Conservation (phyloP, 176 grass and related monocot species). For the Poa pratensis region DNA sequence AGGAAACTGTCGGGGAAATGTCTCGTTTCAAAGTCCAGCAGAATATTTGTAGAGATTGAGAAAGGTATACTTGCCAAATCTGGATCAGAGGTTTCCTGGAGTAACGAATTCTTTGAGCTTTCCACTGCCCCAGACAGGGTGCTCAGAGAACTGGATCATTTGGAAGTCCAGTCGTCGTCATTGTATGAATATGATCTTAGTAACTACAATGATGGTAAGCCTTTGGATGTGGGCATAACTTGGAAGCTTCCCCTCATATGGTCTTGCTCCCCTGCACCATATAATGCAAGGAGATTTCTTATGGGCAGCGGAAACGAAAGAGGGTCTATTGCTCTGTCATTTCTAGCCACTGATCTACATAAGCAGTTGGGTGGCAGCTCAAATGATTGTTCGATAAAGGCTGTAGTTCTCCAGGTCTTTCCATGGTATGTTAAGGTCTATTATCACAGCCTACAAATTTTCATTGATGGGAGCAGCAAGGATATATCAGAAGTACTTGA, state of each 20-base stretch:
- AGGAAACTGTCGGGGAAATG: conserved; percentile 75
- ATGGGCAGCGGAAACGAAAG: conserved; percentile 98
- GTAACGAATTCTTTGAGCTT: conserved; percentile 63
- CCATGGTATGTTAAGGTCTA: conserved; percentile 99
- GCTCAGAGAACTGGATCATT: conserved; percentile 54
- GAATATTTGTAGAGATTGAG: conserved; percentile 83
- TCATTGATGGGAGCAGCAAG: conserved; percentile 73
- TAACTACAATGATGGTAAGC: conserved; percentile 62
- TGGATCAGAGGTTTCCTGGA: conserved; percentile 54
- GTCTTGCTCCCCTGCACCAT: conserved; percentile 68
- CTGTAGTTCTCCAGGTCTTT: conserved; percentile 88
- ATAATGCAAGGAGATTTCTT: conserved; percentile 86
- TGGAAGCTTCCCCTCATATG: conserved; percentile 80
- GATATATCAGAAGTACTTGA: conserved; percentile 71
- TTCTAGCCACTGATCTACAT: conserved; percentile 61
- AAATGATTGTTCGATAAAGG: conserved; percentile 65
- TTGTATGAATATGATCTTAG: conserved; percentile 76
- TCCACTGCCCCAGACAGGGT: conserved; percentile 60
- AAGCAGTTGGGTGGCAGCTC: conserved; percentile 51
- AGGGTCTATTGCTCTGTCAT: conserved; percentile 93
- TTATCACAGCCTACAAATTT: conserved; percentile 89
- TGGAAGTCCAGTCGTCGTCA: conserved; percentile 47
- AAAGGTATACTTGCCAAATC: conserved; percentile 51
- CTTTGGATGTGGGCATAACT: conserved; percentile 82
- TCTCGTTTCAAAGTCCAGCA: conserved; percentile 73